These are phyloP conservation scores for Populus pruinosa DNA, from an alignment of 345 rosid species.

Conservation along the genomic window DNA sequence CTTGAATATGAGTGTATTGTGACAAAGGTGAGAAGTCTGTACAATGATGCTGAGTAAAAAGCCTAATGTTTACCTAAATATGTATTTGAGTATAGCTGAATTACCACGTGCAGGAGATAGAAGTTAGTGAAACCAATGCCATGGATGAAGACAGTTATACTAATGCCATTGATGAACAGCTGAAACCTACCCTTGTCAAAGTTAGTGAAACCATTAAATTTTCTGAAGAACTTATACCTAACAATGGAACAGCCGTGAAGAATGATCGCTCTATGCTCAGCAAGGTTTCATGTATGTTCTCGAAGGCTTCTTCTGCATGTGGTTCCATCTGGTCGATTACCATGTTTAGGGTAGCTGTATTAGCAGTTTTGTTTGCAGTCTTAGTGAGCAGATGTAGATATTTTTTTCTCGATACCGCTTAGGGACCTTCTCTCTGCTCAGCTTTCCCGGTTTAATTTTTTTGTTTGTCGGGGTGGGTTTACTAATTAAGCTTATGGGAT, in stretches of 20 bases:
- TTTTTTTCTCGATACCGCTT: conserved; percentile 3
- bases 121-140: conserved; percentile 12
- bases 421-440: background rate
- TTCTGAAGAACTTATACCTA: conserved; percentile 6
- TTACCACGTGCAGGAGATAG: conserved; percentile 34
- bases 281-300: conserved; percentile 11
- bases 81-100: conserved; percentile 20
- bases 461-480: background rate
- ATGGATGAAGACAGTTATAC: conserved; percentile 1
- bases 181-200: conserved; percentile 3
- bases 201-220: conserved; percentile 5
- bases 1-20: conserved; percentile 22
- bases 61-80: conserved; percentile 2
- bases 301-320: conserved; percentile 15
- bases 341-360: conserved; percentile 36
- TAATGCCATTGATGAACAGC: conserved; percentile 6
- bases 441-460: background rate
- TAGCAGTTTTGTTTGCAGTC: conserved; percentile 40
- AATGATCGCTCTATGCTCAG: background rate
- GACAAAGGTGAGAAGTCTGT: conserved; percentile 47
- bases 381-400: conserved; percentile 26
- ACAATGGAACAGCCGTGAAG: conserved; percentile 4
- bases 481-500: background rate
- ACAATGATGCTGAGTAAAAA: conserved; percentile 8
- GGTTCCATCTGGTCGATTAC: conserved; percentile 15